These are phyloP conservation scores for Phymatotrichopsis omnivora DNA, from an alignment of 2,329 filamentous ascomycete species.

Conservation along the genomic window DNA sequence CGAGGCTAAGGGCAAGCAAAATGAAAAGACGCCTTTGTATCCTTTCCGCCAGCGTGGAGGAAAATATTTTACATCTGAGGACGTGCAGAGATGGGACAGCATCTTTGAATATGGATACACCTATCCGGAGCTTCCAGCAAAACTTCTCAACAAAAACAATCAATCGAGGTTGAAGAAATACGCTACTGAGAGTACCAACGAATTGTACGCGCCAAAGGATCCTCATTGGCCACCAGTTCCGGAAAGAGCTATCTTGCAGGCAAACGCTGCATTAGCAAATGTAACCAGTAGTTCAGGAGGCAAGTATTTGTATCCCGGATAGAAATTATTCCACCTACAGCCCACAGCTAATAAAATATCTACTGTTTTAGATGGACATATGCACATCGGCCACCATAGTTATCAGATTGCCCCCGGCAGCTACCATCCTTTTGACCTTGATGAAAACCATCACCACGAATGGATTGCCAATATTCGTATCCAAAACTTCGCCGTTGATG, in stretches of 20 bases:
- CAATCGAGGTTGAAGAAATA: not conserved
- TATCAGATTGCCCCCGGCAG: not conserved
- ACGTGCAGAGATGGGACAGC: conserved; percentile 1
- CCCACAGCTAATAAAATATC: too few relatives aligned
- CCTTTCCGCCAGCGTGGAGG: conserved; percentile 10
- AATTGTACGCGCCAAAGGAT: not conserved
- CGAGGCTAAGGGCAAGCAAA: not conserved
- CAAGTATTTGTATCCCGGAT: too few relatives aligned
- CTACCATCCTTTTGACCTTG: conserved; percentile 33
- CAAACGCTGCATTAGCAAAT: not conserved
- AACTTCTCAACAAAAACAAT: not conserved
- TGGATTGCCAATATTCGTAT: conserved; percentile 60
- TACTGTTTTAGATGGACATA: too few relatives aligned
- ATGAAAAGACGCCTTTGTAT: conserved; percentile 6
- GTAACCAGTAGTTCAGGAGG: not conserved
- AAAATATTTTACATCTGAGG: conserved; percentile 5
- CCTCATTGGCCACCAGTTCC: not conserved
- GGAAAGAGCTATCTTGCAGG: not conserved
- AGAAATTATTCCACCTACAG: too few relatives aligned
- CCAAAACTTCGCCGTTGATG: conserved; percentile 49
- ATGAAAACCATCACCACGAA: conserved; percentile 44
- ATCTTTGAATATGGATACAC: conserved; percentile 15
- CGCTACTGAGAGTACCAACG: not conserved
- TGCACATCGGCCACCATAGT: too few relatives aligned
- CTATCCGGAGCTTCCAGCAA: conserved; percentile 15